Base-by-base conservation (phyloP, 805 yeast genomes). In the Yamadazyma paraphyllophila region DNA sequence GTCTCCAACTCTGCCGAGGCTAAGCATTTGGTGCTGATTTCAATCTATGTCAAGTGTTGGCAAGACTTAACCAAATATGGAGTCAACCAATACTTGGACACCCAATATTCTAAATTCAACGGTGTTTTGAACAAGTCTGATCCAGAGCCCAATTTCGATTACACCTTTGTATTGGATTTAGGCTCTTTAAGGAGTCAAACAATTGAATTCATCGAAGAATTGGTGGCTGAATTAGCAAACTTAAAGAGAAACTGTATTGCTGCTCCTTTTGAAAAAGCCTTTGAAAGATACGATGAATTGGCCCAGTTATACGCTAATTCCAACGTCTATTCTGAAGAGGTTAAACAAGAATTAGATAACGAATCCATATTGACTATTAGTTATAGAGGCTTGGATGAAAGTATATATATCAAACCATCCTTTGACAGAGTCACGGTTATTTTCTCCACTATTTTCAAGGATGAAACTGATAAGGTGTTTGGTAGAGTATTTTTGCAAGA, bases 341-440 rank as follows among this genome's bases (percentile, higher is more conserved):
- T 71, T 40, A 74, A 69, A 56, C 63, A 62, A 12, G 74, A 70
- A 46, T 65, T 71, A 46, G 66, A 67, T 38, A 73, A 76, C 29
- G 83, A 82, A 51, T 78, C 77, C 43, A 85, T 84, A 2, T 73
- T 84, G 68, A 78, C 79, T 16, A 74, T 94, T 46, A 82, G 85
- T 64, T 92, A 94, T 70, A 84, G 99, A 61, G 97, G 94, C 46
- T 55, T 58, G 31, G 89, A 86, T 56, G 99, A 94, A 66, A 80
- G 90, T 46, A 89, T 94, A 59, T 94, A 81, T 64, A 82, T 94
- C 60, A 84, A 85, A 65, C 96, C 99, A 4, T 82, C 95, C 29
- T 88, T 85, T 61, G 99, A 94, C 67, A 83, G 99, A 66, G 96
- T 94, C 44, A 94, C 99, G 1, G 97, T 92, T 33, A 86, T 94